Evolutionary conservation across 768 basidiomycete genomes (phyloP).

Genomic region (Rubroboletus pulcherrimus): DNA sequence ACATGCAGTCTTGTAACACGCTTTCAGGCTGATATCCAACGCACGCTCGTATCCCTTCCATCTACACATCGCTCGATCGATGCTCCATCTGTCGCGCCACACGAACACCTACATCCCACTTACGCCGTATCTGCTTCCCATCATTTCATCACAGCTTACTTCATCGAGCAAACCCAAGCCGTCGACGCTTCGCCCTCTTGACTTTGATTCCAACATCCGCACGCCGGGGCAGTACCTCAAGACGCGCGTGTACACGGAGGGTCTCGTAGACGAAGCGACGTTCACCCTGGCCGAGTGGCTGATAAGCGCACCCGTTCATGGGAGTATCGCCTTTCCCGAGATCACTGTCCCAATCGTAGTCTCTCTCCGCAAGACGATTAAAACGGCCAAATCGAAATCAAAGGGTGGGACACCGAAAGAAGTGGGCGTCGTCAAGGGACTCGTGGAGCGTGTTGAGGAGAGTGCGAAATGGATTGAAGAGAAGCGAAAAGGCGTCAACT

Average conservation of each 20-base stretch:
- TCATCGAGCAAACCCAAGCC: slow-evolving; percentile 71
- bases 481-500: slow-evolving; percentile 62
- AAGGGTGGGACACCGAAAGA: slow-evolving; percentile 47
- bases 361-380: slow-evolving; percentile 69
- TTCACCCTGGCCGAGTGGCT: slow-evolving; percentile 85
- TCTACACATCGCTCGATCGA: slow-evolving; percentile 84
- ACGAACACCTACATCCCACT: slow-evolving; percentile 86
- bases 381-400: slow-evolving; percentile 47
- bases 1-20: not conserved
- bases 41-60: slow-evolving; percentile 93
- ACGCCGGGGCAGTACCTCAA: slow-evolving; percentile 85
- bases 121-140: slow-evolving; percentile 80
- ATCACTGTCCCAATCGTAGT: slow-evolving; percentile 75
- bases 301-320: slow-evolving; percentile 62
- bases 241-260: slow-evolving; percentile 83
- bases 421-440: slow-evolving; percentile 57
- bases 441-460: slow-evolving; percentile 87
- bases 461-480: slow-evolving; percentile 75
- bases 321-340: slow-evolving; percentile 93
- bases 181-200: slow-evolving; percentile 83
- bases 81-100: slow-evolving; percentile 80
- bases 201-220: slow-evolving; percentile 83
- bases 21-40: slow-evolving; percentile 77
- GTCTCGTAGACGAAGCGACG: slow-evolving; percentile 73
- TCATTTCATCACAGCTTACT: slow-evolving; percentile 72